phyloP scores from a whole-genome alignment of 306 rosid species.

The Albizia julibrissin region DNA sequence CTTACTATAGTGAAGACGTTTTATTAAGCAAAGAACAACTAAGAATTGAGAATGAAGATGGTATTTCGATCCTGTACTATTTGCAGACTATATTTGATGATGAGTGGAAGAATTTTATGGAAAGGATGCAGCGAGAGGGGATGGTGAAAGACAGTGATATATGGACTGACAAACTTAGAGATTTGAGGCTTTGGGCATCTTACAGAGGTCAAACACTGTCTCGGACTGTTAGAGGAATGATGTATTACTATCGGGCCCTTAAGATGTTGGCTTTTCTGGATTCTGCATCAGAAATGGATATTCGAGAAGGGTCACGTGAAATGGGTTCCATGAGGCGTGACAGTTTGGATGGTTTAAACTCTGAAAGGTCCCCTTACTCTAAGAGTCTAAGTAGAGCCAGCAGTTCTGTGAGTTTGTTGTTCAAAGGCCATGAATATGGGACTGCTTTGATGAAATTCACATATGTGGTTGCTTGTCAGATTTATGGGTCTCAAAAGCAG shows the following conservation, averaged over 20 bases:
- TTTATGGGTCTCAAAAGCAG: not conserved
- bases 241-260: constrained; percentile 92
- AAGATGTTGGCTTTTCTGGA: constrained; percentile 94
- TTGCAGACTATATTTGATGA: constrained; percentile 6
- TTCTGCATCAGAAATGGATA: constrained; percentile 95
- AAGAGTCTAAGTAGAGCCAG: not conserved
- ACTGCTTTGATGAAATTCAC: constrained; percentile 7
- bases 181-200: constrained; percentile 96
- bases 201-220: constrained; percentile 89
- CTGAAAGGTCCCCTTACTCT: not conserved
- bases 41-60: not conserved
- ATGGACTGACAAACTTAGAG: constrained; percentile 39
- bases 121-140: constrained; percentile 2
- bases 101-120: constrained; percentile 1
- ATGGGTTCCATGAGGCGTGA: not conserved
- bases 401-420: not conserved
- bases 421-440: not conserved
- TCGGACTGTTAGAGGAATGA: constrained; percentile 98
- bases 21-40: constrained; percentile 45
- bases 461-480: not conserved
- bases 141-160: not conserved
- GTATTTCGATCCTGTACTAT: not conserved
- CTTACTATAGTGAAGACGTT: constrained; percentile 90
- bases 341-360: not conserved
- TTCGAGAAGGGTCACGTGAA: constrained; percentile 29